Percentiles rank a stretch among this genome's conserved stretches.
Evolutionary conservation across 2,329 filamentous ascomycete genomes (phyloP).

Genomic region (Berkeleyomyces rouxiae): DNA sequence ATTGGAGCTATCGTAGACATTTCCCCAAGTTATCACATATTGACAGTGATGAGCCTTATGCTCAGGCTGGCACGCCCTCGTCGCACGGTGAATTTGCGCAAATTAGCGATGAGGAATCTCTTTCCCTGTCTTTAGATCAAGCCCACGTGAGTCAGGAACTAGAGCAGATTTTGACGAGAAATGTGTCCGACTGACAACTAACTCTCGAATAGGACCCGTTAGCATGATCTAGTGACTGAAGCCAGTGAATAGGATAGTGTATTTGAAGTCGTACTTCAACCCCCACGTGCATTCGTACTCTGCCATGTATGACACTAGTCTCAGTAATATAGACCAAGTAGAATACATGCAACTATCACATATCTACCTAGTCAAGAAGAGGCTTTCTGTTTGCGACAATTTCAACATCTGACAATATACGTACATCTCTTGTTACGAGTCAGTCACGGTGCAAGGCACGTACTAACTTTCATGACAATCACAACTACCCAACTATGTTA

Average conservation of each 20-base stretch:
- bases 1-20: conserved; percentile 50
- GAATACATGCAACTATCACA: no score
- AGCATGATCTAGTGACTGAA: neutral
- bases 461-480: conserved; percentile 2
- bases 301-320: neutral
- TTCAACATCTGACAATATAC: no score
- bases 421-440: neutral
- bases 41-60: conserved; percentile 41
- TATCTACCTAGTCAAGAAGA: no score
- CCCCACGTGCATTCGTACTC: neutral
- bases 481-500: conserved; percentile 10
- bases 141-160: conserved; percentile 25
- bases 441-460: neutral
- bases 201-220: neutral
- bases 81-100: conserved; percentile 24
- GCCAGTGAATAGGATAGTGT: no score
- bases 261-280: no score
- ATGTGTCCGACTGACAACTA: neutral
- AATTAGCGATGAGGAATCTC: conserved; percentile 38
- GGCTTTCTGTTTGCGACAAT: no score
- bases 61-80: conserved; percentile 26
- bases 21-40: conserved; percentile 39
- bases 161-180: neutral
- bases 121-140: conserved; percentile 17
- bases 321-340: no score